Evolutionary conservation across 768 basidiomycete genomes (phyloP), one percentile per base, ranked within the genome.

Genomic region (Dentipellis sp.): DNA sequence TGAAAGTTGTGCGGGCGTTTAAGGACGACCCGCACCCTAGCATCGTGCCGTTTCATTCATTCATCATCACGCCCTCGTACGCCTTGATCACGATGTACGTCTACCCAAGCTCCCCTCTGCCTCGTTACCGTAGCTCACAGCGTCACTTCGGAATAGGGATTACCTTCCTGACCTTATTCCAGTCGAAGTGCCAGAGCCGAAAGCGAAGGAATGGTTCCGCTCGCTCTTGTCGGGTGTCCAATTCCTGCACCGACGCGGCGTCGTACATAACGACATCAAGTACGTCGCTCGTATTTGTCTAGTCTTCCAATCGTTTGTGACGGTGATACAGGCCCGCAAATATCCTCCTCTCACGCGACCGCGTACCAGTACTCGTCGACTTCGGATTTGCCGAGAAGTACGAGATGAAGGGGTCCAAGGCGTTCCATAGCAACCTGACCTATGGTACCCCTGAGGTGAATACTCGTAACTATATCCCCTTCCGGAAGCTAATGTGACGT

Each of bases 371-470:
- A 3, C 80, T 98, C 3, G 88, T 97, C 38, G 97, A 98, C 69
- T 99, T 97, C 64, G 95, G 97, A 1, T 99, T 98, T 63, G 92
- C 95, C 1, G 90, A 95, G 65, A 82, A 82, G 61, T 94, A 94
- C 66, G 85, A 91, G 60, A 64, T 78, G 45, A 68, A 72, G 1
- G 80, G 83, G 0, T 67, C 74, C 16, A 81, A 80, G 17, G 84
- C 88, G 1, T 92, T 93, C 73, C 82, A 84, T 60, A 89, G 87
- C 62, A 88, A 88, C 63, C 77, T 91, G 48, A 81, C 89, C 0
- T 90, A 90, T 65, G 95, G 94, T 5, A 98, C 94, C 3, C 93
- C 94, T 23, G 93, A 95, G 75, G 89, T 91, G 66, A 56, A 36
- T 53, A 17, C 9, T 12, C 12, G 17, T 35, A 21, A 37, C 54